Conservation (phyloP, 176 grass and related monocot genomes). For the Saccharum officinarum region DNA sequence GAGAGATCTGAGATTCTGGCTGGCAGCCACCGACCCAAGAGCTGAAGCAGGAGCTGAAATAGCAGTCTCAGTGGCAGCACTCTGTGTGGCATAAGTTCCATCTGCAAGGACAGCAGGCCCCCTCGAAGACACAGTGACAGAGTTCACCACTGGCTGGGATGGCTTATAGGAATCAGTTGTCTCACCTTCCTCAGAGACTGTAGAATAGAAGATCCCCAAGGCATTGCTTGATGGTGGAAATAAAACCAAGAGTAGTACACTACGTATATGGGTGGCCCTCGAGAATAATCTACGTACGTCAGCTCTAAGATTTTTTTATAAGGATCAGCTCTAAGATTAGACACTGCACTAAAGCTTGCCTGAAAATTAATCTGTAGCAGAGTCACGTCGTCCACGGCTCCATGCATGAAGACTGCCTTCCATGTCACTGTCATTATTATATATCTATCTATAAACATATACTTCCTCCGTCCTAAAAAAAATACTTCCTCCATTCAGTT, state of each 20-base stretch:
- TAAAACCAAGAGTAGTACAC: background rate
- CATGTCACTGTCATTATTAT: no score
- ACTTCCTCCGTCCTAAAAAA: no score
- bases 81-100: constrained; percentile 75
- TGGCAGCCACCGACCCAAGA: constrained; percentile 42
- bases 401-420: no score
- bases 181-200: constrained; percentile 62
- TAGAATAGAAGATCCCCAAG: constrained; percentile 65
- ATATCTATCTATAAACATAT: no score
- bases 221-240: constrained; percentile 68
- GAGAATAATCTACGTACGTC: no score
- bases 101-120: constrained; percentile 65
- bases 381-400: no score
- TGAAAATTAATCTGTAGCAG: no score
- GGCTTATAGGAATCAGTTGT: constrained; percentile 45
- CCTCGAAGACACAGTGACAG: constrained; percentile 54
- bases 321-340: no score
- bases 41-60: constrained; percentile 33
- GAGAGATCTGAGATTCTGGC: constrained; percentile 57
- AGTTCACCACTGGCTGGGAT: constrained; percentile 34
- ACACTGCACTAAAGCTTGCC: no score
- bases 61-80: constrained; percentile 56
- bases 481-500: no score
- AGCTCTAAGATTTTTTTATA: no score
- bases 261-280: no score